Conservation (phyloP, 129 eudicot species). For the carrot (Daucus carota) region DNA sequence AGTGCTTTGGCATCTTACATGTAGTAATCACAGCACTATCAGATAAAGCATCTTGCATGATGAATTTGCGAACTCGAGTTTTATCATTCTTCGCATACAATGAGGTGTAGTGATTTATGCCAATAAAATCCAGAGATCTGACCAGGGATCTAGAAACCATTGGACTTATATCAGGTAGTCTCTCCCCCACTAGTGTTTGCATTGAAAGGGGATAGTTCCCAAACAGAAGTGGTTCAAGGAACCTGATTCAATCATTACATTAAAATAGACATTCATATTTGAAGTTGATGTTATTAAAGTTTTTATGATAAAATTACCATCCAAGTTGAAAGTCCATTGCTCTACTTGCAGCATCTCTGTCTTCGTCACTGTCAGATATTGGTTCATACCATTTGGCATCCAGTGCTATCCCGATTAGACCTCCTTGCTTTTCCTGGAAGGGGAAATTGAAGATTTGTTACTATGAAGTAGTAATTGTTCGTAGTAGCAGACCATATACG, state of each 20-base stretch:
- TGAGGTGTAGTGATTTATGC: conserved; percentile 88
- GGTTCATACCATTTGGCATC: conserved; percentile 95
- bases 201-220: conserved; percentile 88
- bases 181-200: conserved; percentile 58
- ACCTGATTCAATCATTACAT: conserved; percentile 62
- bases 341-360: conserved; percentile 76
- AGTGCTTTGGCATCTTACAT: conserved; percentile 30
- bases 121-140: conserved; percentile 74
- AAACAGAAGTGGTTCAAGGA: conserved; percentile 86
- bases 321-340: conserved; percentile 87
- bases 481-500: not conserved
- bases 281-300: conserved; percentile 15
- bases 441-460: not conserved
- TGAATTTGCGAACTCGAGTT: conserved; percentile 42
- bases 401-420: conserved; percentile 64
- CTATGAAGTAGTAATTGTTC: not conserved
- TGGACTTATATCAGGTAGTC: conserved; percentile 69
- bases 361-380: conserved; percentile 52
- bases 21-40: conserved; percentile 69
- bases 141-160: conserved; percentile 34
- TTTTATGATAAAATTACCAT: conserved; percentile 51
- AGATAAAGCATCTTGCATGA: conserved; percentile 59
- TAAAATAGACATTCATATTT: conserved; percentile 18
- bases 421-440: conserved; percentile 64
- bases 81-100: conserved; percentile 77